Percentiles rank a stretch among this genome's conserved stretches.
These are phyloP conservation scores for Penicillium waksmanii DNA, from an alignment of 495 filamentous ascomycete genomes.

Conservation along the genomic window DNA sequence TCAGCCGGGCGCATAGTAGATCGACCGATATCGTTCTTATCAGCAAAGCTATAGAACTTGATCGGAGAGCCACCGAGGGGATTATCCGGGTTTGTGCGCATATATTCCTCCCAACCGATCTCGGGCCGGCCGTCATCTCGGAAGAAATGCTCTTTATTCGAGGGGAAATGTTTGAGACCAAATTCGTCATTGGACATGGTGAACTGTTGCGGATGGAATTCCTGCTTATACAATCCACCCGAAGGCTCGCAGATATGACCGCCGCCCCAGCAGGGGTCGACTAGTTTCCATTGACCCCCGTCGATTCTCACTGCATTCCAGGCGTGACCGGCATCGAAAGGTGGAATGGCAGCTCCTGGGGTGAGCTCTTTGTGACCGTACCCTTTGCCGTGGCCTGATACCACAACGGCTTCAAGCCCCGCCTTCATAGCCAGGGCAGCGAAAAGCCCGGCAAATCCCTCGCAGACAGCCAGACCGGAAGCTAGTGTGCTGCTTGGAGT, in stretches of 20 bases:
- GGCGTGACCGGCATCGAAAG: constrained; percentile 68
- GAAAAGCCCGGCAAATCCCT: constrained; percentile 88
- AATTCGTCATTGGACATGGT: constrained; percentile 83
- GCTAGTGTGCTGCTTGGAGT: constrained; percentile 69
- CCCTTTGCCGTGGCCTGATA: constrained; percentile 87
- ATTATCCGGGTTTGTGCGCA: constrained; percentile 54
- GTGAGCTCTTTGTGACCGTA: constrained; percentile 64
- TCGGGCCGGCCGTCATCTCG: constrained; percentile 60
- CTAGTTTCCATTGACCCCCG: constrained; percentile 83
- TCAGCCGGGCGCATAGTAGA: constrained; percentile 61
- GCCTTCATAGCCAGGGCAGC: constrained; percentile 70
- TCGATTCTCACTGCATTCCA: constrained; percentile 95
- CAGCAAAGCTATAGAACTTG: constrained; percentile 53
- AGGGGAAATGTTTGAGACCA: constrained; percentile 77
- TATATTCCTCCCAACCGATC: constrained; percentile 79
- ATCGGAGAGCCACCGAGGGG: constrained; percentile 47
- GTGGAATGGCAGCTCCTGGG: constrained; percentile 61
- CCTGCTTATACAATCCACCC: constrained; percentile 61
- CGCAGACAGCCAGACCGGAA: constrained; percentile 83
- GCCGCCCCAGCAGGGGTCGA: constrained; percentile 93
- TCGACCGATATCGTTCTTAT: constrained; percentile 66
- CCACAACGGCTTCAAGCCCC: constrained; percentile 70
- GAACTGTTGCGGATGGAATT: constrained; percentile 73
- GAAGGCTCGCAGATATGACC: constrained; percentile 56
- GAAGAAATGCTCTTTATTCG: constrained; percentile 68